Percentiles rank a stretch among this genome's conserved stretches.
These are phyloP conservation scores for Leccinum pellstonianum DNA, from an alignment of 768 basidiomycete species.

Conservation along the genomic window DNA sequence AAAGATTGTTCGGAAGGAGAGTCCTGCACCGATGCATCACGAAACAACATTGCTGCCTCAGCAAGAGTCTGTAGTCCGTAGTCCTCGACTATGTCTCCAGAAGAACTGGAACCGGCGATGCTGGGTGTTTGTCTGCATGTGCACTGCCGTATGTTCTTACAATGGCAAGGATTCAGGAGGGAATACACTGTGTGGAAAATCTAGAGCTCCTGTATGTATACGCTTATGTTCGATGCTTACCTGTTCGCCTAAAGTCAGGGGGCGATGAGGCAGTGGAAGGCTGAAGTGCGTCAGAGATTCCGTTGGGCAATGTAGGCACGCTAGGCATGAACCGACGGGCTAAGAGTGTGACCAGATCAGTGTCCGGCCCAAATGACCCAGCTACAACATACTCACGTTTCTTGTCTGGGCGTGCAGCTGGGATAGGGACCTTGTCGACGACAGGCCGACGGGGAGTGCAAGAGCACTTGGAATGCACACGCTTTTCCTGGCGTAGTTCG, in stretches of 20 bases:
- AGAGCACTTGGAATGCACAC: constrained; percentile 79
- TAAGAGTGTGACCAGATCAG: constrained; percentile 28
- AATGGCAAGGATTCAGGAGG: constrained; percentile 64
- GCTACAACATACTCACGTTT: constrained; percentile 28
- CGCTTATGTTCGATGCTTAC: constrained; percentile 29
- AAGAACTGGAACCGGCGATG: constrained; percentile 6
- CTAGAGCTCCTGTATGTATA: not conserved
- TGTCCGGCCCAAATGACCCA: constrained; percentile 10
- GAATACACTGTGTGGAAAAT: constrained; percentile 47
- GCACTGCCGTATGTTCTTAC: constrained; percentile 55
- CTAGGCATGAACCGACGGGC: constrained; percentile 71
- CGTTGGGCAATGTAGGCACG: constrained; percentile 70
- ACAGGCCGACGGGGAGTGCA: constrained; percentile 48
- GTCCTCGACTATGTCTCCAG: constrained; percentile 1
- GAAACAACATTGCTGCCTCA: constrained; percentile 34
- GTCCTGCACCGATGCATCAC: constrained; percentile 6
- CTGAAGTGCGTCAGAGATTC: constrained; percentile 55
- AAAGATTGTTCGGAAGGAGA: constrained; percentile 8
- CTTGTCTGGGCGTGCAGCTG: constrained; percentile 32
- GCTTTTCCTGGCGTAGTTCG: constrained; percentile 75
- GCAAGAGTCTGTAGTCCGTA: constrained; percentile 37
- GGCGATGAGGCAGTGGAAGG: constrained; percentile 29
- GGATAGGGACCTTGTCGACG: constrained; percentile 33
- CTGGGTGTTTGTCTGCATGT: constrained; percentile 37
- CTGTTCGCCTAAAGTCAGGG: constrained; percentile 49